Evolutionary conservation across 495 filamentous ascomycete genomes (phyloP).

Genomic region (Viridothelium virens): DNA sequence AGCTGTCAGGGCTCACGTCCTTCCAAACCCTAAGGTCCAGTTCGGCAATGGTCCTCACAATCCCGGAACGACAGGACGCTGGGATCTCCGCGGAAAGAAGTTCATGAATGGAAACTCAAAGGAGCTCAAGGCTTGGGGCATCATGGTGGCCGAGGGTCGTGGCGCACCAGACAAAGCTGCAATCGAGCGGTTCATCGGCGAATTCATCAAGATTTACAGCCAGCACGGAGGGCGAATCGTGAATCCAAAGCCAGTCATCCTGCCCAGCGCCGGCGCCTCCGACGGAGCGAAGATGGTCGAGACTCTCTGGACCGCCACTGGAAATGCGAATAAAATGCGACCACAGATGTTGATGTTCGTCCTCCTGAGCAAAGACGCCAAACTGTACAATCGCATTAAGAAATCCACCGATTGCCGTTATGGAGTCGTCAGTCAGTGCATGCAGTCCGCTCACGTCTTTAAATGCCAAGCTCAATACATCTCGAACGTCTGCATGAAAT

Average conservation of each 20-base stretch:
- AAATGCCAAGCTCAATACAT: constrained; percentile 65
- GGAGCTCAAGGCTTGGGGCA: constrained; percentile 61
- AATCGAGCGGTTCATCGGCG: constrained; percentile 48
- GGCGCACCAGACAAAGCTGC: constrained; percentile 37
- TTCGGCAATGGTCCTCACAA: constrained; percentile 46
- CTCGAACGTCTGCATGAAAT: constrained; percentile 86
- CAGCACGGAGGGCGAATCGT: constrained; percentile 63
- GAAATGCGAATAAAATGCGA: constrained; percentile 35
- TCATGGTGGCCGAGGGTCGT: constrained; percentile 48
- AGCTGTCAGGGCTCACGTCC: constrained; percentile 55
- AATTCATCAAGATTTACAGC: constrained; percentile 55
- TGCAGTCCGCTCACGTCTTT: constrained; percentile 54
- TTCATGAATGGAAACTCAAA: constrained; percentile 55
- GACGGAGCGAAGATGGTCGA: constrained; percentile 49
- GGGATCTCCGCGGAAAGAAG: constrained; percentile 75
- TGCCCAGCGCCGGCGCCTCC: constrained; percentile 29
- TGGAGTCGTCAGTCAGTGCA: constrained; percentile 63
- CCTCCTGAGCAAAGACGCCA: constrained; percentile 55
- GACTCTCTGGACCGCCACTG: constrained; percentile 43
- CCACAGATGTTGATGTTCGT: constrained; percentile 55
- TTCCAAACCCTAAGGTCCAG: constrained; percentile 60
- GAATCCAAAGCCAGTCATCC: constrained; percentile 34
- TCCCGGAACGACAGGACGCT: constrained; percentile 59
- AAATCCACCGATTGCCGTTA: constrained; percentile 72
- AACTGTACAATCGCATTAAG: constrained; percentile 72